These are phyloP conservation scores for Phytophthora europaea DNA, from an alignment of 352 stramenopile genomes.

Conservation along the genomic window DNA sequence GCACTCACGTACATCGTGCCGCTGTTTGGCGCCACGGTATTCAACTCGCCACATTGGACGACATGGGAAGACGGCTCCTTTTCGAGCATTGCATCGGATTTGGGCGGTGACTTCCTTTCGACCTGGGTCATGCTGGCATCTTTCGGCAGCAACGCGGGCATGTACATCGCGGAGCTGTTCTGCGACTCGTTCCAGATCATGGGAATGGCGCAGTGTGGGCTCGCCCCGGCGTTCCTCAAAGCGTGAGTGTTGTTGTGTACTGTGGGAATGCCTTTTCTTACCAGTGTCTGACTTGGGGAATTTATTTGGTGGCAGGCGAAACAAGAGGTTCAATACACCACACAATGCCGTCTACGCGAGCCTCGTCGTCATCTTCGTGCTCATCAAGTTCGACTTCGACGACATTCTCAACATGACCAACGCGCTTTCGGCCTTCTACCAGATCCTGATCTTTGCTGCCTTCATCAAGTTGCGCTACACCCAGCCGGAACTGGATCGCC, in stretches of 20 bases:
- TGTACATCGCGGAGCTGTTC: slow-evolving; percentile 95
- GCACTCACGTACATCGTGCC: slow-evolving; percentile 90
- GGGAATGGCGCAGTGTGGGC: slow-evolving; percentile 85
- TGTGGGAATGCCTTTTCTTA: not conserved
- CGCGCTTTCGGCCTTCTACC: slow-evolving; percentile 87
- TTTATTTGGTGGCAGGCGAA: slow-evolving; percentile 34
- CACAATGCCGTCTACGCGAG: slow-evolving; percentile 57
- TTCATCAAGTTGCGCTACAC: slow-evolving; percentile 91
- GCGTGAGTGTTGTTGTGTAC: slow-evolving; percentile 50
- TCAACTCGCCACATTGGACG: slow-evolving; percentile 62
- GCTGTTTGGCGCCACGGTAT: slow-evolving; percentile 83
- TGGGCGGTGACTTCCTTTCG: slow-evolving; percentile 86
- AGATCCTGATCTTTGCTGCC: slow-evolving; percentile 90
- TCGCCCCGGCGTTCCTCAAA: slow-evolving; percentile 86
- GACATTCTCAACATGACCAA: slow-evolving; percentile 91
- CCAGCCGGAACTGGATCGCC: slow-evolving; percentile 39
- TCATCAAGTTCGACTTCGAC: slow-evolving; percentile 76
- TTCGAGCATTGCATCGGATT: slow-evolving; percentile 84
- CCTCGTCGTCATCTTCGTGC: slow-evolving; percentile 59
- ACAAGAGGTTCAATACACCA: slow-evolving; percentile 61
- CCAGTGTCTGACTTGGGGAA: not conserved
- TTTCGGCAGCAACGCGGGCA: slow-evolving; percentile 90
- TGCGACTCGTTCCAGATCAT: slow-evolving; percentile 92
- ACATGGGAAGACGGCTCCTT: slow-evolving; percentile 94
- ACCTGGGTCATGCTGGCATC: slow-evolving; percentile 91